A percentile compares a stretch with the other conserved stretches of the same genome.
Evolutionary conservation across 192 early-diverging fungal genomes (phyloP).

Genomic region (Podila horticola): DNA sequence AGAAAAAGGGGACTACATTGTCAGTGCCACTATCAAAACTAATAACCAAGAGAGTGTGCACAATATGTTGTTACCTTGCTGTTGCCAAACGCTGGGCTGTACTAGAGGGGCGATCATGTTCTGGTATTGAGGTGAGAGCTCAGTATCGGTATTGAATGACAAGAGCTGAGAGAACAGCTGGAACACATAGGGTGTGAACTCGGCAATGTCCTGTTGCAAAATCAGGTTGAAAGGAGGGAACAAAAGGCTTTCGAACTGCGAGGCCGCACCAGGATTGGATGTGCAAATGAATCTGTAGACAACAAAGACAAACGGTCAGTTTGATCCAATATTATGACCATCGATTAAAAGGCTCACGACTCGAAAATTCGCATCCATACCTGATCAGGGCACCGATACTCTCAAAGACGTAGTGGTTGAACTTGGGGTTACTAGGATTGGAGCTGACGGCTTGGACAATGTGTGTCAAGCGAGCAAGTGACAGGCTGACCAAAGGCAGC

Average conservation of each 20-base stretch:
- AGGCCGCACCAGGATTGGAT: constrained; percentile 71
- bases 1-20: background rate
- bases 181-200: constrained; percentile 98
- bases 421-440: constrained; percentile 97
- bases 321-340: no score
- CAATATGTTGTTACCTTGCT: constrained; percentile 63
- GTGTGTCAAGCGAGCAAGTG: constrained; percentile 78
- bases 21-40: background rate
- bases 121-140: constrained; percentile 80
- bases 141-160: constrained; percentile 70
- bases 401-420: constrained; percentile 98
- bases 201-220: constrained; percentile 81
- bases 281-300: constrained; percentile 79
- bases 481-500: constrained; percentile 72
- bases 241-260: constrained; percentile 86
- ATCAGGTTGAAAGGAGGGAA: constrained; percentile 93
- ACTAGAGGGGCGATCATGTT: constrained; percentile 81
- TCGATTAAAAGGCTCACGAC: background rate
- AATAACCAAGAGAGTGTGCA: background rate
- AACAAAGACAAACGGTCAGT: background rate
- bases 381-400: constrained; percentile 86
- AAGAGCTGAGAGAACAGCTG: constrained; percentile 94
- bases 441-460: constrained; percentile 87
- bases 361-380: constrained; percentile 17
- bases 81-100: constrained; percentile 88